Percentiles rank a stretch among this genome's conserved stretches.
Evolutionary conservation across 768 basidiomycete species (phyloP).

Genomic region (Leucocoprinus leucothites): DNA sequence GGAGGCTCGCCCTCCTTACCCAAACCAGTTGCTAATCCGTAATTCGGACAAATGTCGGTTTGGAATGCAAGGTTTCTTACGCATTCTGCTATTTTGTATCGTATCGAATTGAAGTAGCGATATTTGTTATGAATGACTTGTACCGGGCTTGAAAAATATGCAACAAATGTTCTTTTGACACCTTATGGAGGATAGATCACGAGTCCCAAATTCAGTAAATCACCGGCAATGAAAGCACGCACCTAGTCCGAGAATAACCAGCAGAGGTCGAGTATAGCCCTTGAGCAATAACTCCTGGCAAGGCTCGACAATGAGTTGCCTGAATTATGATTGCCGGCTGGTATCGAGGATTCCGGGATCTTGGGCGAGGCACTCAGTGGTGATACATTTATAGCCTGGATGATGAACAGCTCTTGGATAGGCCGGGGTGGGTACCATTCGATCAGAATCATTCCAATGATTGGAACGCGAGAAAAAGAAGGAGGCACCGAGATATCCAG

Average conservation of each 20-base stretch:
- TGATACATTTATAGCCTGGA: neutral
- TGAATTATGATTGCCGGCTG: neutral
- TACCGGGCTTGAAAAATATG: no score
- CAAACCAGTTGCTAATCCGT: no score
- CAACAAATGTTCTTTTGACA: no score
- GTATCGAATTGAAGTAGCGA: no score
- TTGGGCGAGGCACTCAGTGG: neutral
- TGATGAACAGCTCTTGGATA: neutral
- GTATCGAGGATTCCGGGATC: neutral
- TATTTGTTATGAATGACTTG: no score
- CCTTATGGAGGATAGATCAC: no score
- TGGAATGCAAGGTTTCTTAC: no score
- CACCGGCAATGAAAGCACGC: no score
- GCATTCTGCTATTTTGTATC: no score
- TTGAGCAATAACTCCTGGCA: neutral
- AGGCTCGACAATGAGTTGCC: neutral
- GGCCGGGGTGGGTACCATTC: neutral
- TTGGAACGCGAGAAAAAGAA: conserved; percentile 1
- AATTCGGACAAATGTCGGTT: no score
- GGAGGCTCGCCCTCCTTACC: no score
- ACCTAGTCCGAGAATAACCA: conserved; percentile 4
- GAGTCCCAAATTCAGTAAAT: no score
- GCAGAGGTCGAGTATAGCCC: neutral
- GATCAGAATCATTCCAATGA: neutral
- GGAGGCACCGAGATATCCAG: neutral